Evolutionary conservation across 140 eudicot genomes (phyloP).

Genomic region (Senecio squalidus): DNA sequence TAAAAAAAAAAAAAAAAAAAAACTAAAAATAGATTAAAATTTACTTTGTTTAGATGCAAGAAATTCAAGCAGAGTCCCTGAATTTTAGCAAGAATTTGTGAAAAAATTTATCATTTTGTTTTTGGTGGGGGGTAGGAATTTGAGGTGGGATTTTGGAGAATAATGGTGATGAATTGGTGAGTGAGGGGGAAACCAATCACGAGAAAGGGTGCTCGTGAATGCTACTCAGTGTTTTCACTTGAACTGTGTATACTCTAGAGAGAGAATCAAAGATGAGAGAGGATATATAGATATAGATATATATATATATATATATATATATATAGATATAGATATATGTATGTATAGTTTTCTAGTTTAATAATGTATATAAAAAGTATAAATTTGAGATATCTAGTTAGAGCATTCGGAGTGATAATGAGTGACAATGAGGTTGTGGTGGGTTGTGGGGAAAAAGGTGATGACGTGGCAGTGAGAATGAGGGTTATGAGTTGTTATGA

Average conservation of each 20-base stretch:
- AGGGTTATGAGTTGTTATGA: too few relatives aligned
- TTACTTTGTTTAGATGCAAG: slow-evolving; percentile 24
- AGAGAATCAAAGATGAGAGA: slow-evolving; percentile 13
- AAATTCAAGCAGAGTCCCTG: too few relatives aligned
- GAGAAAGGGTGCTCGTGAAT: slow-evolving; percentile 39
- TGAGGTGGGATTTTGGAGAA: neutral
- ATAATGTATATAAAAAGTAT: too few relatives aligned
- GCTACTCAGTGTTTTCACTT: slow-evolving; percentile 23
- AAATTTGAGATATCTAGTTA: too few relatives aligned
- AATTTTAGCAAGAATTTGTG: too few relatives aligned
- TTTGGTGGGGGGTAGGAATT: too few relatives aligned
- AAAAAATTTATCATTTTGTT: slow-evolving; percentile 5
- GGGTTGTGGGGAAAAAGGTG: too few relatives aligned
- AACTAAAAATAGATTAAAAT: neutral
- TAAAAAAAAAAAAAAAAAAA: neutral
- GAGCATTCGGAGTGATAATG: too few relatives aligned
- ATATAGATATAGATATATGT: too few relatives aligned
- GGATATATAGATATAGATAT: neutral
- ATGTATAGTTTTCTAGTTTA: neutral
- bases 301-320: slow-evolving; percentile 11
- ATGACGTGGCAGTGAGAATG: too few relatives aligned
- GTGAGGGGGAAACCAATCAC: slow-evolving; percentile 25
- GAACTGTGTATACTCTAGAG: slow-evolving; percentile 21
- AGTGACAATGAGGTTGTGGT: too few relatives aligned
- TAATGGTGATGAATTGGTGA: neutral